Evolutionary conservation across 345 rosid species (phyloP).

Genomic region (Geranium brycei): DNA sequence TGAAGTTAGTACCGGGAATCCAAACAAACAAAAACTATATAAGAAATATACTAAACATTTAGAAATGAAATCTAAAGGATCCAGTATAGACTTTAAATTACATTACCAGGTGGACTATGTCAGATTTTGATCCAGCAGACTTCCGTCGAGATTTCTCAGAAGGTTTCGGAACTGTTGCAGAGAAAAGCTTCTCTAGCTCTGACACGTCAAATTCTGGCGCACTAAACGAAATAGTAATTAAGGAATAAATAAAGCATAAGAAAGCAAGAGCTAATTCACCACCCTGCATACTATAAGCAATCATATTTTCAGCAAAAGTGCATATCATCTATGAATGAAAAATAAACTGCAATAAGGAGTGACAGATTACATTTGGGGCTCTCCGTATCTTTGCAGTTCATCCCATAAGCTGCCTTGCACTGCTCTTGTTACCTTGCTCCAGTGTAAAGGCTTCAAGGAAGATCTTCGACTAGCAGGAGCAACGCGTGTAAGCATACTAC

Average conservation of each 20-base stretch:
- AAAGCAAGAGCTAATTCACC: background rate
- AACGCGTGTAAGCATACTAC: constrained; percentile 22
- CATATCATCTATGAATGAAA: background rate
- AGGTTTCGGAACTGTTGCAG: constrained; percentile 67
- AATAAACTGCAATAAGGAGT: constrained; percentile 12
- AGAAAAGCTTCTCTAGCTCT: constrained; percentile 83
- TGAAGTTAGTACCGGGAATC: no score
- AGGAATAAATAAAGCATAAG: constrained; percentile 5
- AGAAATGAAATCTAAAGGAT: background rate
- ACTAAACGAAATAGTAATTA: constrained; percentile 17
- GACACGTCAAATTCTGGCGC: constrained; percentile 88
- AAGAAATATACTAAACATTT: background rate
- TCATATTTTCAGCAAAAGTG: background rate
- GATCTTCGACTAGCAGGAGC: constrained; percentile 53
- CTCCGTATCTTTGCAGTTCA: constrained; percentile 86
- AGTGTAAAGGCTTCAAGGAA: constrained; percentile 87
- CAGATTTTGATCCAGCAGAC: constrained; percentile 72
- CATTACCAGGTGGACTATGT: constrained; percentile 75
- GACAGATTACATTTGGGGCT: constrained; percentile 51
- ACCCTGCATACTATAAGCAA: background rate
- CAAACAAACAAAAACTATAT: no score
- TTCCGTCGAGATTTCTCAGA: constrained; percentile 37
- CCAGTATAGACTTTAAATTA: background rate
- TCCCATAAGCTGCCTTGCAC: constrained; percentile 99
- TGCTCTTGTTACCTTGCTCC: constrained; percentile 97